phyloP scores from a whole-genome alignment of 345 rosid genomes.

The Aquilaria sinensis region DNA sequence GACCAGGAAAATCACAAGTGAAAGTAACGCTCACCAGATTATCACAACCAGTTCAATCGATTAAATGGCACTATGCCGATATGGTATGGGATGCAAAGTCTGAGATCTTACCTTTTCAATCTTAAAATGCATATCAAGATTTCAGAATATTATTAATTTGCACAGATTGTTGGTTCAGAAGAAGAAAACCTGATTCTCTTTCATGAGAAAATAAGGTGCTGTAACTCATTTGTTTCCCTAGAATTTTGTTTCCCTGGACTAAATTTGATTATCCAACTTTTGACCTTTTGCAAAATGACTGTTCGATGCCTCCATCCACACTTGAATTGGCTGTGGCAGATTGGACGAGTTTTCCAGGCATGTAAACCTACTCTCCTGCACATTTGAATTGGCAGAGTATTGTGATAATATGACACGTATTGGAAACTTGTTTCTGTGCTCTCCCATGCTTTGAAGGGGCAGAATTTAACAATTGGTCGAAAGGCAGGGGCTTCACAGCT shows the following conservation, averaged over 20 bases:
- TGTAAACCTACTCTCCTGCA: slow-evolving; percentile 11
- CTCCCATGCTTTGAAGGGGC: too few relatives aligned
- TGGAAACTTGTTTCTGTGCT: too few relatives aligned
- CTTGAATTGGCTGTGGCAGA: slow-evolving; percentile 47
- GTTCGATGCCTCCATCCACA: slow-evolving; percentile 16
- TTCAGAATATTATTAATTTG: slow-evolving; percentile 16
- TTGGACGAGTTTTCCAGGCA: slow-evolving; percentile 95
- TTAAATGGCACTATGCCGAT: slow-evolving; percentile 86
- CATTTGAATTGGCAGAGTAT: slow-evolving; percentile 11
- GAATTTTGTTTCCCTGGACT: neutral
- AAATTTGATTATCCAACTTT: neutral
- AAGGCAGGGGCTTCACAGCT: too few relatives aligned
- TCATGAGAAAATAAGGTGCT: slow-evolving; percentile 92
- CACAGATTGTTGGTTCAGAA: slow-evolving; percentile 85
- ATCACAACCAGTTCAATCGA: slow-evolving; percentile 47
- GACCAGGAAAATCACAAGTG: slow-evolving; percentile 54
- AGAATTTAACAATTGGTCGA: too few relatives aligned
- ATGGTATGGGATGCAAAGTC: slow-evolving; percentile 41
- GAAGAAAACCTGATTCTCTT: slow-evolving; percentile 82
- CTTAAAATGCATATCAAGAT: neutral
- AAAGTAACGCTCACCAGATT: slow-evolving; percentile 66
- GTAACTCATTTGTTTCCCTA: slow-evolving; percentile 8
- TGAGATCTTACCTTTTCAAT: slow-evolving; percentile 5
- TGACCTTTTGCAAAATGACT: slow-evolving; percentile 20
- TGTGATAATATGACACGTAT: too few relatives aligned